A percentile compares a stretch with the other conserved stretches of the same genome.
Evolutionary conservation across 805 yeast genomes (phyloP).

Genomic region (Nakazawaea pomicola): DNA sequence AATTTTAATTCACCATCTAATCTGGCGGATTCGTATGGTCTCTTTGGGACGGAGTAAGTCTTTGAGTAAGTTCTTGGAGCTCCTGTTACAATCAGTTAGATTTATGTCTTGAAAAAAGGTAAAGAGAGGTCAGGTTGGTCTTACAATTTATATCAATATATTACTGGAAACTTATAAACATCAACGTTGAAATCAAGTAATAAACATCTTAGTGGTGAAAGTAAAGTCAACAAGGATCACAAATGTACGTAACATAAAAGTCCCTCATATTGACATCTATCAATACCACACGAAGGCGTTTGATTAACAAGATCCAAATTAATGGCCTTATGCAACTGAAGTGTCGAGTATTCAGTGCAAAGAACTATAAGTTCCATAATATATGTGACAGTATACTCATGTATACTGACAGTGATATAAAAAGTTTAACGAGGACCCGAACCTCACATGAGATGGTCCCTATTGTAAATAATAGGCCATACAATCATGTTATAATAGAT

Average conservation of each 20-base stretch:
- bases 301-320: background rate
- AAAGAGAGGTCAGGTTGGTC: background rate
- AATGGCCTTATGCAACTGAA: conserved; percentile 47
- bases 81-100: no score
- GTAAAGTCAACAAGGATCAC: no score
- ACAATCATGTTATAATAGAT: conserved; percentile 5
- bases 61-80: conserved; percentile 99
- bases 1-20: conserved; percentile 98
- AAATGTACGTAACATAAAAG: no score
- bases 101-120: no score
- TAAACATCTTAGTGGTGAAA: no score
- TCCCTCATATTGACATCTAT: no score
- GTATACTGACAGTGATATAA: no score
- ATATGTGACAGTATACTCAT: no score
- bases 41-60: conserved; percentile 99
- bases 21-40: conserved; percentile 99
- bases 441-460: conserved; percentile 36
- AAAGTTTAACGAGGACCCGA: conserved; percentile 72
- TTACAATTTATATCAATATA: background rate
- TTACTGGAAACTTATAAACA: background rate
- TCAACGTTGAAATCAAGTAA: background rate
- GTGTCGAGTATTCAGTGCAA: conserved; percentile 86
- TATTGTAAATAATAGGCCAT: conserved; percentile 5
- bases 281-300: no score
- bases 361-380: conserved; percentile 24